phyloP scores from a whole-genome alignment of 495 filamentous ascomycete genomes.

The Penicillium steckii region DNA sequence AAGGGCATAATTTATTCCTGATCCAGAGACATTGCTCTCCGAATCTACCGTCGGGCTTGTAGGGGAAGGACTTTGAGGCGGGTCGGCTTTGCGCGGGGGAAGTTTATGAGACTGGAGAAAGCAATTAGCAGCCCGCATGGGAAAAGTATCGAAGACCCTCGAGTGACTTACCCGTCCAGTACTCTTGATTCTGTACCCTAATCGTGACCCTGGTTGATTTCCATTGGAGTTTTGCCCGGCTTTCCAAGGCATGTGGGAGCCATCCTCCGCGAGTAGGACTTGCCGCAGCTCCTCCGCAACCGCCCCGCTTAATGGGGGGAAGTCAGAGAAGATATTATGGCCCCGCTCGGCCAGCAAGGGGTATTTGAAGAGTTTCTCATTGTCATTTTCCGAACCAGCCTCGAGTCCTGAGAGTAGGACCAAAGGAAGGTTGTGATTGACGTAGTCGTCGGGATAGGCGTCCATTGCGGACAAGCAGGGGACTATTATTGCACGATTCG shows the following conservation, averaged over 20 bases:
- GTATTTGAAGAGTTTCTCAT: constrained; percentile 25
- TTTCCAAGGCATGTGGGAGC: constrained; percentile 59
- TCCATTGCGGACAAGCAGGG: constrained; percentile 67
- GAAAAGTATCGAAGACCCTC: too few relatives aligned
- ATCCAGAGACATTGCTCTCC: constrained; percentile 41
- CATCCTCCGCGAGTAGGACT: constrained; percentile 67
- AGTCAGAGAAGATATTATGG: constrained; percentile 62
- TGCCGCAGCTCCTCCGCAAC: constrained; percentile 64
- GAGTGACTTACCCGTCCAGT: constrained; percentile 80
- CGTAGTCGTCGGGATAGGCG: constrained; percentile 77
- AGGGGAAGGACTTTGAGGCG: constrained; percentile 49
- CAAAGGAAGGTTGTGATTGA: constrained; percentile 79
- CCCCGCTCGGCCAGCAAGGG: constrained; percentile 58
- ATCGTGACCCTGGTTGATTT: constrained; percentile 11
- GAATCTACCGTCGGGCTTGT: constrained; percentile 47
- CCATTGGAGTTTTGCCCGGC: constrained; percentile 37
- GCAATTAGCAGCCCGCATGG: too few relatives aligned
- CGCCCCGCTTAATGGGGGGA: constrained; percentile 61
- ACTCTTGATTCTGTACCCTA: constrained; percentile 62
- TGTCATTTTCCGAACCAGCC: constrained; percentile 23
- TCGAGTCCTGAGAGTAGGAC: constrained; percentile 75
- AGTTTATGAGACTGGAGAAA: constrained; percentile 53
- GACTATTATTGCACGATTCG: constrained; percentile 15
- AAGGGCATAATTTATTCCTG: constrained; percentile 49
- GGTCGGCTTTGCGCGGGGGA: constrained; percentile 62